These are phyloP conservation scores for Cladobotryum protrusum DNA, from an alignment of 2,329 filamentous ascomycete genomes.

Conservation along the genomic window DNA sequence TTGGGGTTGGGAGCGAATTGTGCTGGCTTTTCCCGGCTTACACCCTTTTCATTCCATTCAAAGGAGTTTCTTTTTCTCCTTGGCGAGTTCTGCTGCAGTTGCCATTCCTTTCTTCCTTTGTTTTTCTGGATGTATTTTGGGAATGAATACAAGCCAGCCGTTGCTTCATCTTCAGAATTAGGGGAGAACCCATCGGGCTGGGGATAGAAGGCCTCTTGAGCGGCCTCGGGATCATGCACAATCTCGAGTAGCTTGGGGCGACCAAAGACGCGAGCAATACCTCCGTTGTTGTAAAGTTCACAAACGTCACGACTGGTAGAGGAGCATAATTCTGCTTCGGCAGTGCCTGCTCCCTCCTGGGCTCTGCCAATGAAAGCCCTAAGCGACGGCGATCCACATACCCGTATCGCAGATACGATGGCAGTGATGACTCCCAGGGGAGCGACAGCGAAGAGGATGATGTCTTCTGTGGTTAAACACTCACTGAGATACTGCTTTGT, in stretches of 20 bases:
- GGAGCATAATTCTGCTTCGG: slow-evolving; percentile 34
- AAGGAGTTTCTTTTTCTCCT: not conserved
- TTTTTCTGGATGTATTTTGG: not conserved
- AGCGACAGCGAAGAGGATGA: slow-evolving; percentile 28
- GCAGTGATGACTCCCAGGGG: slow-evolving; percentile 36
- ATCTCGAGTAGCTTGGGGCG: slow-evolving; percentile 27
- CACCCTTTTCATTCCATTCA: too few relatives aligned
- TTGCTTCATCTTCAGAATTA: not conserved
- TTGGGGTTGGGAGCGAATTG: not conserved
- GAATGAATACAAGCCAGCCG: not conserved
- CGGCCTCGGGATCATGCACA: slow-evolving; percentile 11
- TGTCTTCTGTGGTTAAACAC: slow-evolving; percentile 22
- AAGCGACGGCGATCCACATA: slow-evolving; percentile 24
- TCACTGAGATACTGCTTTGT: slow-evolving; percentile 34
- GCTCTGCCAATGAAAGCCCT: slow-evolving; percentile 34
- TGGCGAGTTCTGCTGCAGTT: not conserved
- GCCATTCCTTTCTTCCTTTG: not conserved
- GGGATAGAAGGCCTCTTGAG: not conserved
- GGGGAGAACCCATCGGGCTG: too few relatives aligned
- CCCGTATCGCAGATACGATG: slow-evolving; percentile 26
- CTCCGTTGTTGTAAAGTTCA: slow-evolving; percentile 30
- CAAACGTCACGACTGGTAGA: slow-evolving; percentile 35
- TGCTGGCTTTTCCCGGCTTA: too few relatives aligned
- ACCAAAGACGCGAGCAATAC: slow-evolving; percentile 28
- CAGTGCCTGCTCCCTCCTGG: slow-evolving; percentile 25